Base-by-base conservation (phyloP, 805 yeast species). In the Tetrapisispora iriomotensis region DNA sequence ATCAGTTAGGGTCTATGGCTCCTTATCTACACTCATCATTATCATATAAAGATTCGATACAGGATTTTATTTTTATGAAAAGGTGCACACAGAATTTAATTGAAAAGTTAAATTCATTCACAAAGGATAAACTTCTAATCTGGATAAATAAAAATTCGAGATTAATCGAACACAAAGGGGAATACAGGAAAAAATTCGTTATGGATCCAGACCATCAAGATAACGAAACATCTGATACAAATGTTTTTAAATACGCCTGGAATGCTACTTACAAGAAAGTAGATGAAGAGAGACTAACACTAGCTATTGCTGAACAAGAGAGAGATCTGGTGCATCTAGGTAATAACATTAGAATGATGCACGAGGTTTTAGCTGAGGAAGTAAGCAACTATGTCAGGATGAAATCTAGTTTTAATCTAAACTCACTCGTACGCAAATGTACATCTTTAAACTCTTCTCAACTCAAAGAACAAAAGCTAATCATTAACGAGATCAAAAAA, bases 351-450 rank as follows among this genome's bases (percentile, higher is more conserved):
- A 74, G 68, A 39, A 44, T 47, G 19, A 68, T 62, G n/a, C 83
- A 82, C 55, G 90, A 82, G 49, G 48, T 56, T 1, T 46, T 80
- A 3, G 87, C 88, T 1, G 70, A 74, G 37, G 82, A 78, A 53
- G 62, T 79, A 15, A 77, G 78, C 37, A 73, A 70, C 37, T 79
- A 73, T 43, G 59, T 80, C 46, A 66, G 64, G 38, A 77, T 71
- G 57, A 72, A 73, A 48, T 56, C 70, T 3, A 55, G 56, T 1
- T 66, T 72, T 42, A 43, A 72, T 29, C 28, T 23, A 6, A 27
- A 38, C 13, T 40, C 42, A 8, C 25, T 53, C 5, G 36, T 54
- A 8, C 43, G 41, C 20, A 40, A 33, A 15, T 42, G 38, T 31
- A 42, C 40, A 6, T 23, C 24, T 9, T 21, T 17, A 17, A 23